Evolutionary conservation across 169 alveolate species (phyloP).

Genomic region (Plasmodium adleri): DNA sequence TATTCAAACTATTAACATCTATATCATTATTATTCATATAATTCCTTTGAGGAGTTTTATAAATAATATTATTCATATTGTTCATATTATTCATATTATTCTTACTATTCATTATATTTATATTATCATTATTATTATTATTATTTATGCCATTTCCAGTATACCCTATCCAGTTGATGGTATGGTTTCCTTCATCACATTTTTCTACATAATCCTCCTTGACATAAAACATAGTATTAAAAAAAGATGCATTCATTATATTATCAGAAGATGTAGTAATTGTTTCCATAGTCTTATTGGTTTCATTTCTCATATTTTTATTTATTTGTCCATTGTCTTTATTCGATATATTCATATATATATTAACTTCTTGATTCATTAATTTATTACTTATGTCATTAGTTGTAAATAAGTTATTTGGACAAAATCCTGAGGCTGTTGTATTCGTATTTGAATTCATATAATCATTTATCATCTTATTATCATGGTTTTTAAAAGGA

Average conservation of each 20-base stretch:
- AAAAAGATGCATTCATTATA: slow-evolving; percentile 24
- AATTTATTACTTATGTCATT: slow-evolving; percentile 10
- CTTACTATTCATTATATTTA: slow-evolving; percentile 2
- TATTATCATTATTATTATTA: neutral
- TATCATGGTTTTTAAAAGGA: too few relatives aligned
- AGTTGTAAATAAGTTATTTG: slow-evolving; percentile 3
- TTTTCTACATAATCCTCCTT: slow-evolving; percentile 17
- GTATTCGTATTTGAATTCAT: too few relatives aligned
- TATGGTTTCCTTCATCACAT: slow-evolving; percentile 27
- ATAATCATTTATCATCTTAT: too few relatives aligned
- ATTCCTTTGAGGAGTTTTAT: neutral
- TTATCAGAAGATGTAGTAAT: slow-evolving; percentile 36
- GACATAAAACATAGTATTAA: slow-evolving; percentile 8
- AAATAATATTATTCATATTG: neutral
- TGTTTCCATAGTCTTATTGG: slow-evolving; percentile 38
- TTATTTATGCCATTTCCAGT: neutral
- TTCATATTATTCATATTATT: slow-evolving; percentile 1
- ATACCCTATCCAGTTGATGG: neutral
- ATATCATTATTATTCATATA: neutral
- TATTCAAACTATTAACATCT: neutral
- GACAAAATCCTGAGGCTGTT: neutral
- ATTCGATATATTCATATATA: neutral
- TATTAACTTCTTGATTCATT: slow-evolving; percentile 10
- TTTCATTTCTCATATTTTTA: slow-evolving; percentile 51
- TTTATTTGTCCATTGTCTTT: slow-evolving; percentile 25